These are phyloP conservation scores for Solanum appendiculatum DNA, from an alignment of 257 asterid genomes.

Conservation along the genomic window DNA sequence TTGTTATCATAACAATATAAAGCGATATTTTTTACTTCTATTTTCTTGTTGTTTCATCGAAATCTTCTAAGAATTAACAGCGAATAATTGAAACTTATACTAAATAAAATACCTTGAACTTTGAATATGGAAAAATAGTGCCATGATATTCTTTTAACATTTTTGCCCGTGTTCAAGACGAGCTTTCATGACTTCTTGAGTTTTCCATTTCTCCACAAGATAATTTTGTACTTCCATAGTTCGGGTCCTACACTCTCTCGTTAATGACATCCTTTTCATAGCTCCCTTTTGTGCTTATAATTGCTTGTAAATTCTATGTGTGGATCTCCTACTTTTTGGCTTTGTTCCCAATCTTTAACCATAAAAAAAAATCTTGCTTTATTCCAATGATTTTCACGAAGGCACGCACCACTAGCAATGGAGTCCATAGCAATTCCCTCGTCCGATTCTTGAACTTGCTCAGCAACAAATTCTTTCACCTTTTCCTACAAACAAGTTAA, in stretches of 20 bases:
- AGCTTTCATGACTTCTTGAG: background rate
- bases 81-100: background rate
- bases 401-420: background rate
- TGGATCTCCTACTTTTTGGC: background rate
- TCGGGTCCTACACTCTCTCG: background rate
- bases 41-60: background rate
- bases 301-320: background rate
- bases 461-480: background rate
- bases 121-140: background rate
- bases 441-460: background rate
- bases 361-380: background rate
- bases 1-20: background rate
- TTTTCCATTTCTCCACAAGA: background rate
- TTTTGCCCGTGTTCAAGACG: background rate
- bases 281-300: background rate
- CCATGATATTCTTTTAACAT: background rate
- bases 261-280: background rate
- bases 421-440: background rate
- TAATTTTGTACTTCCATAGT: background rate
- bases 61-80: background rate
- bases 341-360: background rate
- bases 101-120: background rate
- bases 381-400: background rate
- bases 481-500: background rate
- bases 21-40: background rate